These are phyloP conservation scores for Penicillium antarcticum DNA, from an alignment of 495 filamentous ascomycete genomes.

Conservation along the genomic window DNA sequence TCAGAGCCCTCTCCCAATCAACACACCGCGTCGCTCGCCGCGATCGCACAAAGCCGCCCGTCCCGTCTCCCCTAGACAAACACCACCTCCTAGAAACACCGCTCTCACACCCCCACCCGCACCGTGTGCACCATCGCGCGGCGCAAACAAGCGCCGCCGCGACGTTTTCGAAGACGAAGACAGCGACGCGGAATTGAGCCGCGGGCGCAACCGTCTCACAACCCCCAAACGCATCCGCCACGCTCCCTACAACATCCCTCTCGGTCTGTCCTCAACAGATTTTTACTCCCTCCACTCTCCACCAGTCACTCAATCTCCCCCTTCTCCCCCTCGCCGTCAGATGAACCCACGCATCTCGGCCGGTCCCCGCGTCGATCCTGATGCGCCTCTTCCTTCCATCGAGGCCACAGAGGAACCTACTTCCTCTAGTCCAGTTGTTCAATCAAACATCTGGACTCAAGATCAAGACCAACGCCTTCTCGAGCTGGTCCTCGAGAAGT, in stretches of 20 bases:
- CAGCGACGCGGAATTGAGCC: slow-evolving; percentile 37
- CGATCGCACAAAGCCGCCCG: slow-evolving; percentile 35
- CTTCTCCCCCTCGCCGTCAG: slow-evolving; percentile 26
- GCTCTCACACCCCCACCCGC: slow-evolving; percentile 34
- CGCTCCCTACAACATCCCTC: slow-evolving; percentile 62
- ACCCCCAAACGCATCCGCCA: slow-evolving; percentile 69
- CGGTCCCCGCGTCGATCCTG: slow-evolving; percentile 23
- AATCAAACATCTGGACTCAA: slow-evolving; percentile 51
- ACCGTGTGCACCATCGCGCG: slow-evolving; percentile 39
- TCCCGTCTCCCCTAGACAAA: slow-evolving; percentile 34
- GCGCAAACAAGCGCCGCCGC: slow-evolving; percentile 62
- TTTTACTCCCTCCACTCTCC: slow-evolving; percentile 57
- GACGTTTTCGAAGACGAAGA: slow-evolving; percentile 50
- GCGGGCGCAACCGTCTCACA: slow-evolving; percentile 44
- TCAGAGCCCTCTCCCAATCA: slow-evolving; percentile 48
- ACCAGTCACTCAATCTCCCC: slow-evolving; percentile 36
- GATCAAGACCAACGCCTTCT: slow-evolving; percentile 71
- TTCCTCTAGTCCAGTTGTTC: slow-evolving; percentile 3
- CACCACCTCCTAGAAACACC: slow-evolving; percentile 22
- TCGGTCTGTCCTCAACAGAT: slow-evolving; percentile 62
- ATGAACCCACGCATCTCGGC: slow-evolving; percentile 6
- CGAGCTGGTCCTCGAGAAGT: slow-evolving; percentile 70
- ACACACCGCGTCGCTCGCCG: slow-evolving; percentile 49
- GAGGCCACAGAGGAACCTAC: slow-evolving; percentile 28
- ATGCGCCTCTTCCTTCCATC: slow-evolving; percentile 40